Evolutionary conservation across 1,139 yeast species (phyloP).

Genomic region (Geotrichum fermentans): DNA sequence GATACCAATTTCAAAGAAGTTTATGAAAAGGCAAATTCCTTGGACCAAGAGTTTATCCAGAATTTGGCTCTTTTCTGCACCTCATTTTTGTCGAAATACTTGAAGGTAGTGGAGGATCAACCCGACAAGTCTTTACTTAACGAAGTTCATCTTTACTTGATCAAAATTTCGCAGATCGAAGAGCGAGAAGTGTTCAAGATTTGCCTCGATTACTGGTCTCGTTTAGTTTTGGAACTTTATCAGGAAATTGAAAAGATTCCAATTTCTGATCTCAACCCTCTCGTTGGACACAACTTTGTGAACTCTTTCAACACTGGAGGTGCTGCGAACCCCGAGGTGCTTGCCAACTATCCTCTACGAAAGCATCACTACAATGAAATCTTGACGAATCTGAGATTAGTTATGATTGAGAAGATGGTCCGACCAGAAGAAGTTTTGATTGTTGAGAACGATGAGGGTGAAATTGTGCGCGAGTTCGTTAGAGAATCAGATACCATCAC

Average conservation of each 20-base stretch:
- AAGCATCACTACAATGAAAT: slow-evolving; percentile 75
- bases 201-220: slow-evolving; percentile 90
- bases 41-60: slow-evolving; percentile 90
- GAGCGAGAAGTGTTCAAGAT: slow-evolving; percentile 95
- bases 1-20: slow-evolving; percentile 66
- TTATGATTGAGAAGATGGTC: slow-evolving; percentile 94
- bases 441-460: slow-evolving; percentile 98
- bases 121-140: slow-evolving; percentile 58
- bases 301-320: slow-evolving; percentile 54
- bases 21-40: slow-evolving; percentile 68
- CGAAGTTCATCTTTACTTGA: slow-evolving; percentile 72
- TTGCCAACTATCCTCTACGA: slow-evolving; percentile 74
- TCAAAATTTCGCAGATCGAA: slow-evolving; percentile 82
- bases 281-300: slow-evolving; percentile 39
- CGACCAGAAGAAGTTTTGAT: slow-evolving; percentile 96
- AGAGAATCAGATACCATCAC: slow-evolving; percentile 98
- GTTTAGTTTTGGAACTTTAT: slow-evolving; percentile 72
- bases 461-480: slow-evolving; percentile 94
- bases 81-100: slow-evolving; percentile 75
- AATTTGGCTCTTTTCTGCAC: slow-evolving; percentile 92
- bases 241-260: slow-evolving; percentile 83
- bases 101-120: slow-evolving; percentile 64
- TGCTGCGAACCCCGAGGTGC: slow-evolving; percentile 77
- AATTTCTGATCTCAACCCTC: slow-evolving; percentile 62
- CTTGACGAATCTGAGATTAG: slow-evolving; percentile 76